Evolutionary conservation across 164 flowering plant genomes (phyloP).

Genomic region (Vitis riparia): DNA sequence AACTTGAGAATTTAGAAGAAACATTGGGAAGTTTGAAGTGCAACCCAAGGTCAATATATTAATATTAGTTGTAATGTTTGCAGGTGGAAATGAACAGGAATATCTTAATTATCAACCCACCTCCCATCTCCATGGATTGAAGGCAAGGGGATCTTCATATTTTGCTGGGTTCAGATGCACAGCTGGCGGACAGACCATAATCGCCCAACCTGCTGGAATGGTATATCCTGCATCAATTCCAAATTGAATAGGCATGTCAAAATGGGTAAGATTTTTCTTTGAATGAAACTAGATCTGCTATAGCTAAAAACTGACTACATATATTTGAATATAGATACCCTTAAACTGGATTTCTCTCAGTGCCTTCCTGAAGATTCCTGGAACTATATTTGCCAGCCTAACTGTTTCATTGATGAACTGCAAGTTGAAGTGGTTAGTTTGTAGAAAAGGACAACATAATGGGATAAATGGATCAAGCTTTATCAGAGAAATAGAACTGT

Average conservation of each 20-base stretch:
- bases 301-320: neutral
- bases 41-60: neutral
- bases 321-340: conserved; percentile 31
- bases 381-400: conserved; percentile 73
- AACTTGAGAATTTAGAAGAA: neutral
- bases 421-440: conserved; percentile 16
- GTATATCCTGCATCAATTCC: conserved; percentile 60
- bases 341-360: conserved; percentile 51
- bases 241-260: neutral
- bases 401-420: conserved; percentile 79
- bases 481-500: no score
- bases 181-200: conserved; percentile 95
- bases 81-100: neutral
- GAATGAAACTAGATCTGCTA: neutral
- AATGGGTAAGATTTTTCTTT: neutral
- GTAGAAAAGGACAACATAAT: neutral
- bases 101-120: conserved; percentile 25
- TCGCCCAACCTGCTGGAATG: conserved; percentile 91
- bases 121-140: conserved; percentile 95
- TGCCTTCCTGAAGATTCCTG: conserved; percentile 66
- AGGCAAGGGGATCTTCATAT: conserved; percentile 69
- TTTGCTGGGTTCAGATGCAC: conserved; percentile 79
- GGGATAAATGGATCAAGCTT: no score
- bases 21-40: neutral
- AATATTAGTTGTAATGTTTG: neutral